Percentiles rank a stretch among this genome's conserved stretches.
These are phyloP conservation scores for Spiromastix sp. DNA, from an alignment of 2,329 filamentous ascomycete species.

Conservation along the genomic window DNA sequence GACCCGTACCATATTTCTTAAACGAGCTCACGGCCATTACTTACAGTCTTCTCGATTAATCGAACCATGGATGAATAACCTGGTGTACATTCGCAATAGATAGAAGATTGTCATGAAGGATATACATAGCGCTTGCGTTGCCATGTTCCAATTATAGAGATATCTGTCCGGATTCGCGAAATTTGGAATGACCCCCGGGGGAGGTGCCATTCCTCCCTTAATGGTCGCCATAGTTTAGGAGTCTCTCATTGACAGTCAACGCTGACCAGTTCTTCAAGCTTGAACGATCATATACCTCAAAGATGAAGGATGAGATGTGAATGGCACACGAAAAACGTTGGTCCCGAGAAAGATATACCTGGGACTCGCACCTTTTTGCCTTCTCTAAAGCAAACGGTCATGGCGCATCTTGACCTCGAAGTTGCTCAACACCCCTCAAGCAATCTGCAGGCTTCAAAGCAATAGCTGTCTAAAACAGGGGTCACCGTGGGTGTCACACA, in stretches of 20 bases:
- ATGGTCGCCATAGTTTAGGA: not conserved
- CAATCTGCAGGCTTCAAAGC: too few species aligned
- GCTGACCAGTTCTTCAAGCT: not conserved
- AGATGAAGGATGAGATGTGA: too few species aligned
- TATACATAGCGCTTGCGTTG: conserved; percentile 20
- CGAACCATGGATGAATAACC: conserved; percentile 15
- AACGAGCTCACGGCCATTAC: conserved; percentile 5
- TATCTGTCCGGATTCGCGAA: conserved; percentile 10
- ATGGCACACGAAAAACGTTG: too few species aligned
- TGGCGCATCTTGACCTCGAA: too few species aligned
- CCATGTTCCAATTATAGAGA: conserved; percentile 18
- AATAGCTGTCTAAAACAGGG: too few species aligned
- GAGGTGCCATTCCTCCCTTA: conserved; percentile 2
- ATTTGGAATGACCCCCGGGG: conserved; percentile 2
- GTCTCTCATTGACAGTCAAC: not conserved
- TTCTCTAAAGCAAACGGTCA: too few species aligned
- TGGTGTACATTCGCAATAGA: conserved; percentile 15
- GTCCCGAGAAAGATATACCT: too few species aligned
- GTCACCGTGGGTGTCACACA: too few species aligned
- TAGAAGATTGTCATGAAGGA: conserved; percentile 18
- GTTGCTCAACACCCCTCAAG: too few species aligned
- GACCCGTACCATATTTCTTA: not conserved
- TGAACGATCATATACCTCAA: too few species aligned
- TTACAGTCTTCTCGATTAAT: conserved; percentile 19
- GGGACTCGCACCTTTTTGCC: too few species aligned